A percentile compares a stretch with the other conserved stretches of the same genome.
These are phyloP conservation scores for Eucalyptus dawsonii DNA, from an alignment of 345 rosid genomes.

Conservation along the genomic window DNA sequence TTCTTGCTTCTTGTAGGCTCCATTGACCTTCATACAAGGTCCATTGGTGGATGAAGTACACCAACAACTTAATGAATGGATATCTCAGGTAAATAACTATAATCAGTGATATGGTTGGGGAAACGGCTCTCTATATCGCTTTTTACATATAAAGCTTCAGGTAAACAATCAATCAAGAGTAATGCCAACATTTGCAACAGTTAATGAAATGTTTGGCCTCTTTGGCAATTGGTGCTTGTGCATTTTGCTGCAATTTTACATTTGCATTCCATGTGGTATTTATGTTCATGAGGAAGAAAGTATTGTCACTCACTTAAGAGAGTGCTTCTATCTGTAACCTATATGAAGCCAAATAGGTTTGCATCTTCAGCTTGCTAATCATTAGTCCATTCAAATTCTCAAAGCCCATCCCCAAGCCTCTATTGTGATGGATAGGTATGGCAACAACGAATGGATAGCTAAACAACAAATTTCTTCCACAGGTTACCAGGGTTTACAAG, in stretches of 20 bases:
- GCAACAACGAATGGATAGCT: neutral
- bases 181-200: neutral
- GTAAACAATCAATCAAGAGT: neutral
- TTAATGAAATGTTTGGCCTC: neutral
- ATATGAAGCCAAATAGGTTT: neutral
- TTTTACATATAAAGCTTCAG: neutral
- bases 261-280: neutral
- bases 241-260: neutral
- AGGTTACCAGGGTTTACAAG: constrained; percentile 83
- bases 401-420: neutral
- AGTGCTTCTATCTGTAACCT: neutral
- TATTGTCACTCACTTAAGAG: neutral
- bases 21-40: constrained; percentile 52
- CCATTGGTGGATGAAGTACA: constrained; percentile 85
- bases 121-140: neutral
- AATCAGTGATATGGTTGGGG: neutral
- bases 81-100: constrained; percentile 58
- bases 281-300: neutral
- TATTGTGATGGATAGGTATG: neutral
- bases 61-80: constrained; percentile 60
- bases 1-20: constrained; percentile 30
- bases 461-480: neutral
- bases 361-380: neutral
- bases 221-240: neutral
- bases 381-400: neutral